Evolutionary conservation across 176 grass and related monocot genomes (phyloP).

Genomic region (Aegilops speltoides): DNA sequence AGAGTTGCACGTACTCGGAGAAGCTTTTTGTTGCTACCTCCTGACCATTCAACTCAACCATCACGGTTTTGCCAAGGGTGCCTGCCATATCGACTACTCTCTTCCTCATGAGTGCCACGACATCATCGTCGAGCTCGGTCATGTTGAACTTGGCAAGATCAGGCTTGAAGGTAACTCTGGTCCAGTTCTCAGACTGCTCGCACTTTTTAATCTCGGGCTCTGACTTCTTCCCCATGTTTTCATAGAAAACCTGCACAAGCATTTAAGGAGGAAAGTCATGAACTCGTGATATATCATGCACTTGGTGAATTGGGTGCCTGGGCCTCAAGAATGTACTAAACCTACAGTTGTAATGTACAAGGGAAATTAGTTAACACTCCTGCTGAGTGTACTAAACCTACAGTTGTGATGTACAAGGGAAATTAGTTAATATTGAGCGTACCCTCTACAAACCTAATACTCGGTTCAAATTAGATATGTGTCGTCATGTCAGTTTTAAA

Average conservation of each 20-base stretch:
- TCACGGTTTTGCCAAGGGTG: constrained; percentile 71
- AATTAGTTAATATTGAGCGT: neutral
- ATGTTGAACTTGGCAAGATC: constrained; percentile 83
- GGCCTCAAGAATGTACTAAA: neutral
- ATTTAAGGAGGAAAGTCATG: neutral
- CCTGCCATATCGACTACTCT: constrained; percentile 92
- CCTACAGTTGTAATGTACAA: too few relatives aligned
- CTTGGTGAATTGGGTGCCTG: neutral
- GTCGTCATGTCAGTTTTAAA: neutral
- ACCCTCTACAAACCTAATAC: neutral
- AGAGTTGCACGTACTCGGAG: constrained; percentile 62
- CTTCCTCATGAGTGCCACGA: constrained; percentile 85
- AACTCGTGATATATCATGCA: neutral
- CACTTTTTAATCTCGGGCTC: constrained; percentile 67
- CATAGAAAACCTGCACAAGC: constrained; percentile 59
- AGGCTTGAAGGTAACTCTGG: constrained; percentile 76
- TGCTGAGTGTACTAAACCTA: neutral
- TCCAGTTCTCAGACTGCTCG: constrained; percentile 79
- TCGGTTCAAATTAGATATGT: too few relatives aligned
- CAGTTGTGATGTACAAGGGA: too few relatives aligned
- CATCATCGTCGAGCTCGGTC: constrained; percentile 72
- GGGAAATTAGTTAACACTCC: neutral
- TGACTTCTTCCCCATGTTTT: constrained; percentile 74
- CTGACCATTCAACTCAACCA: constrained; percentile 79
- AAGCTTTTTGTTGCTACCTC: constrained; percentile 56